Evolutionary conservation across 2,329 filamentous ascomycete species (phyloP), one percentile per base, ranked within the genome.

Genomic region (Emmonsia crescens): DNA sequence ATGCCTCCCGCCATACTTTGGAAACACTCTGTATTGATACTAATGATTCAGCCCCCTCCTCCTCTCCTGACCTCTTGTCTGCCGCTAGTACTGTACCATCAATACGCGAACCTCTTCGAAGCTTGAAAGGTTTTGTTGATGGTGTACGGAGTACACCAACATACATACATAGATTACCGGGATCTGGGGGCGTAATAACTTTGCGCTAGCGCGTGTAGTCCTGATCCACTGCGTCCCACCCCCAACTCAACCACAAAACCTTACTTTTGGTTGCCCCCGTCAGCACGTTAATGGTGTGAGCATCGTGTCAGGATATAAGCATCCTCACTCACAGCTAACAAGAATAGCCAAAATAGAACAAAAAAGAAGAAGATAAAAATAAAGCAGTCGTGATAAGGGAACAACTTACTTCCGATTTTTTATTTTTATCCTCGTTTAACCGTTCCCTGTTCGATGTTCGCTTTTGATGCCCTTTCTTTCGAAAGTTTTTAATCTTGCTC

Each of bases 201-300:
- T 19, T 38, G 48, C 24, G 48, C 48, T 52, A 52, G 24, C 29
- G 44, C 49, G 49, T 19, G 16, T 52, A 27, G 49, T n/a, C 49
- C 49, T 52, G 51, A 55, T 55, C 51, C 51, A 55, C 51, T 6
- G 5, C 31, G 38, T 55, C 51, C 51, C 52, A 55, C 52, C 51
- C 51, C 51, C 51, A 55, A 55, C 19, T 14, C 9, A n/a, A 36
- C 19, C 31, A 38, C 51, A 55, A 55, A 55, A 24, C 31, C 31
- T 55, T 36, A 55, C 51, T 38, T 55, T 21, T 6, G 29, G 16
- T 5, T 21, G 9, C 29, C 29, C 51, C 29, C 8, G 51, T 36
- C 31, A 38, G 31, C 49, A 31, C 27, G 27, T 33, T 10, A 31
- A 31, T 19, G 16, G 29, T 29, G 29, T 33, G 29, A 8, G 46